Percentiles rank a stretch among this genome's conserved stretches.
Evolutionary conservation across 805 yeast genomes (phyloP).

Genomic region (Wickerhamomyces pijperi): DNA sequence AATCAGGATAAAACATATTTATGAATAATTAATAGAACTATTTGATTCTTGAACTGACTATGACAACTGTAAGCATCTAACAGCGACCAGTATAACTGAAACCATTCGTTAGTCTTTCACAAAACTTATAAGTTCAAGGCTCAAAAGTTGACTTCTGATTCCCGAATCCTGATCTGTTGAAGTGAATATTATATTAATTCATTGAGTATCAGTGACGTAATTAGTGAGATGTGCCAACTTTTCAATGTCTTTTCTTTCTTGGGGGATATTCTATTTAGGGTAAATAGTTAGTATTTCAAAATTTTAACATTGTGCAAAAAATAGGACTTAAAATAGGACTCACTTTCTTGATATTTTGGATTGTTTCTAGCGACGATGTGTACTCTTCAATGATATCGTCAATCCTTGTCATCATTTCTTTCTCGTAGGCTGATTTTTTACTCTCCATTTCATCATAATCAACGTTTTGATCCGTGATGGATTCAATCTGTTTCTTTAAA

Average conservation of each 20-base stretch:
- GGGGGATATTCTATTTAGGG: slow-evolving; percentile 17
- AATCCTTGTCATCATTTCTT: slow-evolving; percentile 4
- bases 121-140: no score
- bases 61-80: no score
- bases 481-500: slow-evolving; percentile 11
- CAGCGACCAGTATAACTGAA: no score
- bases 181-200: no score
- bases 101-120: no score
- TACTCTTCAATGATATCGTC: slow-evolving; percentile 10
- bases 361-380: slow-evolving; percentile 7
- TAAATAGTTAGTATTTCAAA: no score
- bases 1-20: no score
- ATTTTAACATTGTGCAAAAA: no score
- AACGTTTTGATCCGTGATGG: slow-evolving; percentile 2
- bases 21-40: no score
- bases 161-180: no score
- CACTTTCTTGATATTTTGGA: slow-evolving; percentile 14
- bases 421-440: neutral
- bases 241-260: slow-evolving; percentile 16
- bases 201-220: neutral
- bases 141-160: no score
- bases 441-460: slow-evolving; percentile 2
- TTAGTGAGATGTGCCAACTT: slow-evolving; percentile 15
- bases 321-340: slow-evolving; percentile 5
- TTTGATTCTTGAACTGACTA: no score